Evolutionary conservation across 164 flowering plant genomes (phyloP).

Genomic region (Chimonanthus salicifolius): DNA sequence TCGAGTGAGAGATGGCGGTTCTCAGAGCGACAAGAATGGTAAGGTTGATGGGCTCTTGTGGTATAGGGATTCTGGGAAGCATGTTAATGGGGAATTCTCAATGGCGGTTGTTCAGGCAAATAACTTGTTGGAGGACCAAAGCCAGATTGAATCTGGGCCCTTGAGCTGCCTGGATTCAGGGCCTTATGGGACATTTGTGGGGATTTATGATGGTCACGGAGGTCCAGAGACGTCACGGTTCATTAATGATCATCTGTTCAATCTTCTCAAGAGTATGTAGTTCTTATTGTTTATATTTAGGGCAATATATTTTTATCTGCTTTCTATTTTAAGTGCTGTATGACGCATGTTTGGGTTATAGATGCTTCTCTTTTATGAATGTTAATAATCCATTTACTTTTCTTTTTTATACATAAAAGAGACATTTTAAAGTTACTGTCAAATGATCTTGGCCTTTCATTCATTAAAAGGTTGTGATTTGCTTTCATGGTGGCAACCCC

Average conservation of each 20-base stretch:
- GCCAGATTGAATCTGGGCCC: constrained; percentile 86
- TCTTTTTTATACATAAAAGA: no score
- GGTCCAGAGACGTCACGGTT: constrained; percentile 88
- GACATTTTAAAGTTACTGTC: no score
- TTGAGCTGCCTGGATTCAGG: constrained; percentile 59
- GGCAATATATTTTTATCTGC: background rate
- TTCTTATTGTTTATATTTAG: constrained; percentile 6
- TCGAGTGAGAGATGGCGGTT: constrained; percentile 36
- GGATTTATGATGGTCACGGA: constrained; percentile 94
- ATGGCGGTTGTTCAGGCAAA: constrained; percentile 93
- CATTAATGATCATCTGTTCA: constrained; percentile 55
- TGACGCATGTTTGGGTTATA: no score
- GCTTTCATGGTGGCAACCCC: no score
- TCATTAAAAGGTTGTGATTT: no score
- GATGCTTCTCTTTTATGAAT: no score
- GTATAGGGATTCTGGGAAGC: constrained; percentile 77
- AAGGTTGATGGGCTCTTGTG: constrained; percentile 63
- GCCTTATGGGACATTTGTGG: constrained; percentile 81
- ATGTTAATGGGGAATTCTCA: constrained; percentile 78
- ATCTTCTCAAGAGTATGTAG: constrained; percentile 63
- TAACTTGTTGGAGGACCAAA: constrained; percentile 64
- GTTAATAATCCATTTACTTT: no score
- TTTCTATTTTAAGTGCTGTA: background rate
- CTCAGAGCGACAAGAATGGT: constrained; percentile 43
- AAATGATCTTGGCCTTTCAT: no score